Evolutionary conservation across 2,329 filamentous ascomycete species (phyloP).

Genomic region (Aspergillus pseudoviridinutans): DNA sequence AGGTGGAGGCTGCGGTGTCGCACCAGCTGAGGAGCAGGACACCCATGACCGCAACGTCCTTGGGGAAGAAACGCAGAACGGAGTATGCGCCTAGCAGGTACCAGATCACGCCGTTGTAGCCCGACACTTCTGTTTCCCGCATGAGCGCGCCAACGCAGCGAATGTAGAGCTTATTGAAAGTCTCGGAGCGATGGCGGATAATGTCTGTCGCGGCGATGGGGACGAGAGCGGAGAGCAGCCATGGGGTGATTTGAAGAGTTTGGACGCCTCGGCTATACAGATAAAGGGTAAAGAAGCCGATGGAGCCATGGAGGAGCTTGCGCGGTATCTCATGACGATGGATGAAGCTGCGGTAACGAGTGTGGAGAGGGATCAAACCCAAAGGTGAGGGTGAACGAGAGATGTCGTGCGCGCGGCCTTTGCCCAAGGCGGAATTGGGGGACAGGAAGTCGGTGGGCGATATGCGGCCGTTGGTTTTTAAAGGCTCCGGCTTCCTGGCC

Average conservation of each 20-base stretch:
- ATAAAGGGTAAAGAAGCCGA: conserved; percentile 87
- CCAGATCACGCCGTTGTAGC: conserved; percentile 96
- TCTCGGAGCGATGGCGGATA: conserved; percentile 74
- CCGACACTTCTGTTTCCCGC: conserved; percentile 90
- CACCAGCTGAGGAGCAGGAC: conserved; percentile 95
- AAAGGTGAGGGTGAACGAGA: conserved; percentile 89
- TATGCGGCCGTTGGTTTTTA: conserved; percentile 32
- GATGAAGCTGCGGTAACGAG: conserved; percentile 84
- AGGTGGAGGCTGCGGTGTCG: conserved; percentile 92
- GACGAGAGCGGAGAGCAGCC: conserved; percentile 73
- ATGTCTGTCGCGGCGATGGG: conserved; percentile 81
- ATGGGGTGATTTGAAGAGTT: conserved; percentile 73
- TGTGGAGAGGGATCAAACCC: conserved; percentile 90
- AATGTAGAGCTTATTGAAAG: conserved; percentile 85
- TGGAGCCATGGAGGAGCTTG: conserved; percentile 90
- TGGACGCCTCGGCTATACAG: conserved; percentile 79
- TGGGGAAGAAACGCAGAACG: conserved; percentile 81
- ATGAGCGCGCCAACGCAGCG: conserved; percentile 81
- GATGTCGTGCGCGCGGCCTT: conserved; percentile 77
- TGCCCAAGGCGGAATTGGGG: conserved; percentile 42
- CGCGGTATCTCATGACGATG: conserved; percentile 97
- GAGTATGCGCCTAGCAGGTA: conserved; percentile 89
- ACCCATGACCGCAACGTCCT: conserved; percentile 86
- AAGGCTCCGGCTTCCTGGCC: conserved; percentile 36
- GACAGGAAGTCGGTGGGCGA: conserved; percentile 37